Evolutionary conservation across 179 eudicot species (phyloP), one percentile per base, ranked within the genome.

Genomic region (Nepenthes alata): DNA sequence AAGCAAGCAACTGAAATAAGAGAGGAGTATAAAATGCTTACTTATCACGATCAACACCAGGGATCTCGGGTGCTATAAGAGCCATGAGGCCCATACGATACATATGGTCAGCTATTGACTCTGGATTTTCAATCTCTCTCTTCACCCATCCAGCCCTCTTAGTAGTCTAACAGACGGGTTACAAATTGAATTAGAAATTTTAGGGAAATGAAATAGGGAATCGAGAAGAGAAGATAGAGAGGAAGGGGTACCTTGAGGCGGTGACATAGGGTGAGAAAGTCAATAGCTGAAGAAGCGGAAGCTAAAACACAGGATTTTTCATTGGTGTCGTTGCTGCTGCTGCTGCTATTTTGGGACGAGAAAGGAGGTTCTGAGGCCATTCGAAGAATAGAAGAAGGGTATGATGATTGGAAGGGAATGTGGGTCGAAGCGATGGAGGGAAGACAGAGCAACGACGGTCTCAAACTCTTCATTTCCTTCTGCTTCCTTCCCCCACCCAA

Each of bases 71-170:
- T 71, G 89, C 69, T 48, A 93, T 78, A 36, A 93, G 91, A 57
- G 95, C 90, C 98, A 93, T 93, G 47, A 93, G 62, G 16, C 95
- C 97, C 98, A 89, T 93, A 34, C 97, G 81, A 62, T 93, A 85
- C 97, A 93, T 93, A 69, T 93, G 98, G 70, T 93, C 98, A 38
- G 95, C 80, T 61, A 93, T 78, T 0, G 98, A 93, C 67, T 93
- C 98, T 5, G 98, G 98, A 72, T 75, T 76, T 56, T 77, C 47
- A 35, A 93, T 78, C 5, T 74, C 82, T 67, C 73, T 80, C 68
- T 70, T 63, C 51, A 93, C 80, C 98, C 98, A 93, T 45, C 98
- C 98, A 7, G 90, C 80, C 73, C 98, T 82, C 78, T 89, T 93
- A 11, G 98, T 93, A 47, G 85, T 76, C 97, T 77, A 65, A 25